Evolutionary conservation across 2,329 filamentous ascomycete species (phyloP).

Genomic region (Penicillium sp.): DNA sequence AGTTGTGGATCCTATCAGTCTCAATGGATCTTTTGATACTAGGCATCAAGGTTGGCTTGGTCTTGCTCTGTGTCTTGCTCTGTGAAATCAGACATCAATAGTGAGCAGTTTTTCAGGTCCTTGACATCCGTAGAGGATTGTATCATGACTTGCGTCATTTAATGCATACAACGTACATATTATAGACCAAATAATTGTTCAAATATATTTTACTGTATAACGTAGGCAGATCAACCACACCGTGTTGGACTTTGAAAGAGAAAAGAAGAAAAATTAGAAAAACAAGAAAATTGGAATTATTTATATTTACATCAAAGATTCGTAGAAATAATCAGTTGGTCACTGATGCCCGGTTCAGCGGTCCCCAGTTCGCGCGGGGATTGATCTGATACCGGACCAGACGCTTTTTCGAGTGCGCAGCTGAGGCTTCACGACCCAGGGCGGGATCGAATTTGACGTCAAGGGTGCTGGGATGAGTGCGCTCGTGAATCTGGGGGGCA

Average conservation of each 20-base stretch:
- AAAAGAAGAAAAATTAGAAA: no score
- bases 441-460: constrained; percentile 76
- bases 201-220: background rate
- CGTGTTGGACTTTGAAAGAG: background rate
- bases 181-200: no score
- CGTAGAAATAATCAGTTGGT: constrained; percentile 1
- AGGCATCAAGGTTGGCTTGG: no score
- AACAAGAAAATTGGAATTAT: background rate
- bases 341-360: constrained; percentile 57
- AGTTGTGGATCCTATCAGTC: no score
- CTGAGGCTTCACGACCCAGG: constrained; percentile 65
- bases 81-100: no score
- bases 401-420: constrained; percentile 57
- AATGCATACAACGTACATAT: no score
- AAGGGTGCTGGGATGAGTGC: constrained; percentile 43
- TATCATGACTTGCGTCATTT: no score
- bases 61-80: no score
- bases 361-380: constrained; percentile 91
- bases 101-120: no score
- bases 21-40: no score
- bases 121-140: no score
- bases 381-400: constrained; percentile 88
- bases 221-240: background rate
- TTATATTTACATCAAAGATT: background rate
- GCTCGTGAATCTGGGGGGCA: background rate